Evolutionary conservation across 495 filamentous ascomycete species (phyloP), one percentile per base, ranked within the genome.

Genomic region (Penicillium egyptiacum): DNA sequence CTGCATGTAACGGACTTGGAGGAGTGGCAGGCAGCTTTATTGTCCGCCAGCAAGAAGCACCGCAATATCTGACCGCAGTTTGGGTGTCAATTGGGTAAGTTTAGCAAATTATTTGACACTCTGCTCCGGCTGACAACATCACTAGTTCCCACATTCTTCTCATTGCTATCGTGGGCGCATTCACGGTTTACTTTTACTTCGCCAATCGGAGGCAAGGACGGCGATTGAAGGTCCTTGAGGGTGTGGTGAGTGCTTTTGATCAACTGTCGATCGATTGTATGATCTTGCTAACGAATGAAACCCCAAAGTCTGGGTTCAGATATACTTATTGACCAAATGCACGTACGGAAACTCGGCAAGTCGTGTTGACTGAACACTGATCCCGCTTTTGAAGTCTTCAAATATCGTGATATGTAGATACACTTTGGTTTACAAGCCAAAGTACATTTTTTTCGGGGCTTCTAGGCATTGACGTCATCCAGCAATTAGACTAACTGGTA

Each of bases 1-100:
- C 86, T 14, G 85, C 86, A 43, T 85, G 83, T 61, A 90, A 91
- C 66, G 88, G 88, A 0, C 78, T 88, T 4, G 88, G 89, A 16
- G 88, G 88, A 2, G 87, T 92, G 54, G 88, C 88, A 1, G 88
- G 88, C 3, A 87, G 84, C 63, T 92, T 83, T 67, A 90, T 91
- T 53, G 86, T 91, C 1, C 72, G 84, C 10, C 79, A 82, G 50
- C 67, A 77, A 8, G 87, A 92, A 59, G 88, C 88, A 3, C 88
- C 88, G 9, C 33, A 50, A 12, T 56, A 56, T 31, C 37, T 28
- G 25, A 56, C 54, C 9, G 54, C 54, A 22, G 54, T 56, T 19
- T 56, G 54, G 54, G 54, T 56, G 17, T 56, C 54, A 19, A 39
- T 56, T 49, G 44, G 54, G 54, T 56, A 41, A 5, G 45, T 35